A percentile compares a stretch with the other conserved stretches of the same genome.
These are phyloP conservation scores for Corymbia citriodora DNA, from an alignment of 441 rosid species.

Conservation along the genomic window DNA sequence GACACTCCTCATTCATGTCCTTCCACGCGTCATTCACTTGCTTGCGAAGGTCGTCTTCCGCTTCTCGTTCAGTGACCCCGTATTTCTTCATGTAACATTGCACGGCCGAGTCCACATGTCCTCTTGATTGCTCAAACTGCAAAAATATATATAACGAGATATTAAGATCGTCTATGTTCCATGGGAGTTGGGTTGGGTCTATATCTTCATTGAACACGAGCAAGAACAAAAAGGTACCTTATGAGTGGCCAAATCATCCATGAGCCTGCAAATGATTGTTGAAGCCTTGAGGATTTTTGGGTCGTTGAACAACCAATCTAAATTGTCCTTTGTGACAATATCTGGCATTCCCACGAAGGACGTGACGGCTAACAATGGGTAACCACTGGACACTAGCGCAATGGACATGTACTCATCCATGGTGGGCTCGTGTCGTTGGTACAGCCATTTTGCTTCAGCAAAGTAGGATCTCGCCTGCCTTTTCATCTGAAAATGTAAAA, in stretches of 20 bases:
- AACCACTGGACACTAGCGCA: neutral
- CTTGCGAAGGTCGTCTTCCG: neutral
- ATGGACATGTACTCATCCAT: neutral
- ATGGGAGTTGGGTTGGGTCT: neutral
- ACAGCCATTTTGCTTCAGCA: neutral
- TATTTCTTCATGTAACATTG: neutral
- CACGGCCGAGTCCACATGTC: neutral
- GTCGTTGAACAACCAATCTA: neutral
- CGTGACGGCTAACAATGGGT: neutral
- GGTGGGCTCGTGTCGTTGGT: neutral
- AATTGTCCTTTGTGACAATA: neutral
- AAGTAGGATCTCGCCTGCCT: neutral
- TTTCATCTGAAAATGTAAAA: neutral
- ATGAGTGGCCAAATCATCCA: neutral
- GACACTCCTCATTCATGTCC: neutral
- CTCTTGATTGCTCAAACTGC: neutral
- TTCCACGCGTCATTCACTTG: neutral
- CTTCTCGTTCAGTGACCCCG: neutral
- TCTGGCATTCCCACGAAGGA: neutral
- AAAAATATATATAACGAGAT: neutral
- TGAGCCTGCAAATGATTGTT: neutral
- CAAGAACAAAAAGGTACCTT: neutral
- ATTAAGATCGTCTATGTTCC: neutral
- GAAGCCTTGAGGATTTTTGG: neutral
- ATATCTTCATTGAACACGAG: neutral